phyloP scores from a whole-genome alignment of 768 basidiomycete genomes.

The Pisolithus sp. region DNA sequence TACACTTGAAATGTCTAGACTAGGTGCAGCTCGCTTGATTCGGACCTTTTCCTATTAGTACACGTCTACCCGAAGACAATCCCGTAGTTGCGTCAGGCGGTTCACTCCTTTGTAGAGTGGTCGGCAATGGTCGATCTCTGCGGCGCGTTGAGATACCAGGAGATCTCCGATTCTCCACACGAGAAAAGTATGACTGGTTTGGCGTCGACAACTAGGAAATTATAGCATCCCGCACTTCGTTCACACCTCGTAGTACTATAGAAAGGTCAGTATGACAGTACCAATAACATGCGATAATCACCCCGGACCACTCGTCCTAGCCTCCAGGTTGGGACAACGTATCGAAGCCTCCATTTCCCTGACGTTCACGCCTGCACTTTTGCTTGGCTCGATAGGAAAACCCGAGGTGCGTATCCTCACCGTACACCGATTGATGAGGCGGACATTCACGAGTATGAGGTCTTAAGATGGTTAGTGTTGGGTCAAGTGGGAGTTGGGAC shows the following conservation, averaged over 20 bases:
- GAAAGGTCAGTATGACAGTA: conserved; percentile 14
- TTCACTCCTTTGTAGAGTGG: neutral
- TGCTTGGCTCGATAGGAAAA: conserved; percentile 51
- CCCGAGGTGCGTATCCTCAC: conserved; percentile 52
- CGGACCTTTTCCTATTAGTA: too few species aligned
- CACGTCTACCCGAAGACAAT: too few species aligned
- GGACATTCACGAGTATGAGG: neutral
- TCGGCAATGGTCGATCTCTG: conserved; percentile 11
- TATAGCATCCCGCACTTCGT: neutral
- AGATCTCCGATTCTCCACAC: conserved; percentile 37
- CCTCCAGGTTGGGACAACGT: conserved; percentile 50
- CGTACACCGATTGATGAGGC: neutral
- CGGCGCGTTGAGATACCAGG: conserved; percentile 19
- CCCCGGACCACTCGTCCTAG: neutral
- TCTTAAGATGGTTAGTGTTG: conserved; percentile 59
- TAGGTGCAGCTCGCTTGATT: too few species aligned
- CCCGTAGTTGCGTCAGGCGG: too few species aligned
- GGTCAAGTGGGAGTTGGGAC: conserved; percentile 59
- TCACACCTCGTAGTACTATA: conserved; percentile 18
- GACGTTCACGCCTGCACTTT: conserved; percentile 53
- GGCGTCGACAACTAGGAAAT: conserved; percentile 46
- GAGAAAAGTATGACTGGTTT: conserved; percentile 43
- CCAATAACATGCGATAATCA: neutral
- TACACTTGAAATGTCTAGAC: too few species aligned
- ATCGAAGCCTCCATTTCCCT: conserved; percentile 70